These are phyloP conservation scores for Coemansia sp. DNA, from an alignment of 192 early-diverging fungal species.

Conservation along the genomic window DNA sequence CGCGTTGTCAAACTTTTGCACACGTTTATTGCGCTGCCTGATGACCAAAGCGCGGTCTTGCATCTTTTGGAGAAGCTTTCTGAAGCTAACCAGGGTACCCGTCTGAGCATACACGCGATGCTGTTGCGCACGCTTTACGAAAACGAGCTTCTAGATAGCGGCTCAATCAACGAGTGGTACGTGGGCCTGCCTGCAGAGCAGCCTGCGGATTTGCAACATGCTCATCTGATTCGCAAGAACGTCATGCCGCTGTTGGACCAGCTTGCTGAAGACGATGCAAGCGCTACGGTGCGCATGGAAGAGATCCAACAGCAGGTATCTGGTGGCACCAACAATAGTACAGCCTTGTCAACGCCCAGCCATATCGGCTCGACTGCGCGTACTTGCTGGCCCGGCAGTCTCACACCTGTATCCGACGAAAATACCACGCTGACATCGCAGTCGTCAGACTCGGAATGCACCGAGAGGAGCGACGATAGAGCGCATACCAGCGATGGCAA, in stretches of 20 bases:
- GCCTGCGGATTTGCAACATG: slow-evolving; percentile 13
- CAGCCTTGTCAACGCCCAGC: slow-evolving; percentile 28
- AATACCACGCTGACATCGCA: slow-evolving; percentile 25
- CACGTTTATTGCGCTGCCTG: slow-evolving; percentile 38
- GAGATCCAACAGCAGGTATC: slow-evolving; percentile 31
- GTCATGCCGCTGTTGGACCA: slow-evolving; percentile 31
- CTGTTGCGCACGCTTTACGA: slow-evolving; percentile 48
- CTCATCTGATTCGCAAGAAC: slow-evolving; percentile 34
- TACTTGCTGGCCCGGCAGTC: slow-evolving; percentile 21
- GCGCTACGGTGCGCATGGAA: slow-evolving; percentile 9
- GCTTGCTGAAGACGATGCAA: slow-evolving; percentile 14
- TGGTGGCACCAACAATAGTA: slow-evolving; percentile 15
- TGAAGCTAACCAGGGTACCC: slow-evolving; percentile 33
- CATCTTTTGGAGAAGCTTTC: slow-evolving; percentile 45
- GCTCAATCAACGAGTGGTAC: slow-evolving; percentile 40
- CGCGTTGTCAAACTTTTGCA: slow-evolving; percentile 41
- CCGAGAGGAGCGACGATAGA: background rate
- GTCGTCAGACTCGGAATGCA: slow-evolving; percentile 27
- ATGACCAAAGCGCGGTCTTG: slow-evolving; percentile 42
- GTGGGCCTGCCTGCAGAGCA: slow-evolving; percentile 7
- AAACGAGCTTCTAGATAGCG: slow-evolving; percentile 41
- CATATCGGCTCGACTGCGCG: slow-evolving; percentile 1
- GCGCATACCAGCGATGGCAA: background rate
- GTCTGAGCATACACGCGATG: slow-evolving; percentile 23
- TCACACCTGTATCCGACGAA: slow-evolving; percentile 45